Base-by-base conservation (phyloP, 1,284 basidiomycete species). In the Phlebopus sp. region DNA sequence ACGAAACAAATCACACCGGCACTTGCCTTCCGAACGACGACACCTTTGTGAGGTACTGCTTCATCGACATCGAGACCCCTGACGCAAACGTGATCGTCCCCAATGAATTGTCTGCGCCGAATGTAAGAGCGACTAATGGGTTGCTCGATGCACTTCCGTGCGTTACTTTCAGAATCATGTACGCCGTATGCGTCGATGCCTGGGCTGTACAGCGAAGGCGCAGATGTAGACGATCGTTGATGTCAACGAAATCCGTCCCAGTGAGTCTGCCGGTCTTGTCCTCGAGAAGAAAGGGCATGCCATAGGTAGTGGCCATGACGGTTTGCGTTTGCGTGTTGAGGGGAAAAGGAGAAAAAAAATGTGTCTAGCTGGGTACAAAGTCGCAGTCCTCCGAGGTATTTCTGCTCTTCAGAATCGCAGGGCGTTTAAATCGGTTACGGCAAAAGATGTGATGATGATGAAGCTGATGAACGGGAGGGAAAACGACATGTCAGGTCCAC, bases 221-320 rank as follows among this genome's bases (percentile, higher is more conserved):
- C 52, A 83, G 67, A 35, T 68, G 69, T 59, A 83, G 72, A 29
- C 83, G 79, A 44, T 79, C 79, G 62, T 85, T 70, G 55, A 84
- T 69, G 63, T 86, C 84, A 44, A 74, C 58, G 59, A 80, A 86
- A 27, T 81, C 76, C 4, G 79, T 76, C 32, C 74, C 77, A 8
- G 69, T 67, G 40, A 82, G 62, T 35, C 60, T 64, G 7, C 81
- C 81, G 6, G 74, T 76, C 49, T 70, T 76, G 68, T 85, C 83
- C 59, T 83, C 80, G 51, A 86, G 77, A 57, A 84, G 75, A 60
- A 69, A 78, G 31, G 81, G 77, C 58, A 83, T 68, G 47, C 76
- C 78, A 54, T 76, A 79, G 50, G 64, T 67, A 15, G 75, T 73
- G 30, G 61, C 52, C 61, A 67, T 63, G 57, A 30, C 35, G 51